These are phyloP conservation scores for Comarum palustre DNA, from an alignment of 306 rosid species.

Conservation along the genomic window DNA sequence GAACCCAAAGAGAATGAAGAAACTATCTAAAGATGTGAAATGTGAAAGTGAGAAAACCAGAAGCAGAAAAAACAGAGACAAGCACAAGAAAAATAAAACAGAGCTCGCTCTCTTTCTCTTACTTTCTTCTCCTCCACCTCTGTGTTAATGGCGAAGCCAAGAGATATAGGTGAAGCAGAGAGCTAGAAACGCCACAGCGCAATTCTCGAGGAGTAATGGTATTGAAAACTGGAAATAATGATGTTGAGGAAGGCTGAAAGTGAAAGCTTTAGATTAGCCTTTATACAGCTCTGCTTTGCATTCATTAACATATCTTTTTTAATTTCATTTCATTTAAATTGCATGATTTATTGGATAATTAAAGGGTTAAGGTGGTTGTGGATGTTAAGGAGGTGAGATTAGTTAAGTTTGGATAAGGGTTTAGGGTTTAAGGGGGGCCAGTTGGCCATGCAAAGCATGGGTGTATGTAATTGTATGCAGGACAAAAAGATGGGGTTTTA, in stretches of 20 bases:
- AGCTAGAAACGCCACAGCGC: slow-evolving; percentile 40
- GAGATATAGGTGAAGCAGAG: slow-evolving; percentile 27
- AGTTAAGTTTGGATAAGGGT: slow-evolving; percentile 16
- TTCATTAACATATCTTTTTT: background rate
- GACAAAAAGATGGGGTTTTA: slow-evolving; percentile 41
- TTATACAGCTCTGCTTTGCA: slow-evolving; percentile 14
- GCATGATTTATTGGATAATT: background rate
- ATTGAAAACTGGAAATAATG: slow-evolving; percentile 54
- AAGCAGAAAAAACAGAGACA: slow-evolving; percentile 11
- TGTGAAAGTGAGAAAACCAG: slow-evolving; percentile 11
- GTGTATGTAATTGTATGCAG: slow-evolving; percentile 48
- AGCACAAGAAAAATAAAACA: background rate
- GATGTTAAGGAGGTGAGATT: slow-evolving; percentile 20
- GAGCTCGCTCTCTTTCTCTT: slow-evolving; percentile 13
- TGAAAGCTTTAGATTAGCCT: slow-evolving; percentile 44
- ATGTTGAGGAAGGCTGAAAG: slow-evolving; percentile 34
- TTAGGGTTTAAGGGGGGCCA: slow-evolving; percentile 9
- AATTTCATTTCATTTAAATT: slow-evolving; percentile 4
- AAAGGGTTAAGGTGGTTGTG: slow-evolving; percentile 31
- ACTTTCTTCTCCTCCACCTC: slow-evolving; percentile 17
- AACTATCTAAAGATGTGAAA: slow-evolving; percentile 34
- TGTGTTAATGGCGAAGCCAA: slow-evolving; percentile 54
- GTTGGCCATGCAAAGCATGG: slow-evolving; percentile 37
- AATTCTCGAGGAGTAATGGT: slow-evolving; percentile 59
- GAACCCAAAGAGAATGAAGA: slow-evolving; percentile 33